Evolutionary conservation across 164 flowering plant genomes (phyloP).

Genomic region (Dillenia turbinata): DNA sequence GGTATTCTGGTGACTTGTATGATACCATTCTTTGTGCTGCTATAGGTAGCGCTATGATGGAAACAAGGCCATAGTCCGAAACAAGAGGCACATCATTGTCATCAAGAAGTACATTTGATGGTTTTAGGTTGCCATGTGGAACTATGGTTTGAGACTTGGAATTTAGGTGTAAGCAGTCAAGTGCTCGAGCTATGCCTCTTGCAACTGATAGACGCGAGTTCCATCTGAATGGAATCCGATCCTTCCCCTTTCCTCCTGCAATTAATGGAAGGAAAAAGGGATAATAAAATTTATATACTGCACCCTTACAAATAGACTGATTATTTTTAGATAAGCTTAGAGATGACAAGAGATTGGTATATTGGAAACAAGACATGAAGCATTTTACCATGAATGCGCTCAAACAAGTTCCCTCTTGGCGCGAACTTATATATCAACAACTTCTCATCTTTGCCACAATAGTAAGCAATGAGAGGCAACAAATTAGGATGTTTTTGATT

Average conservation of each 20-base stretch:
- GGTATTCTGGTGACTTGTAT: slow-evolving; percentile 59
- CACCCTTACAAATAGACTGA: too few species aligned
- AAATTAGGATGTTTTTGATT: slow-evolving; percentile 51
- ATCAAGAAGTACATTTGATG: slow-evolving; percentile 55
- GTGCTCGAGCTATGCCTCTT: slow-evolving; percentile 45
- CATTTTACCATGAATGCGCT: slow-evolving; percentile 51
- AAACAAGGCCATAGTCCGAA: slow-evolving; percentile 44
- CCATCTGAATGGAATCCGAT: slow-evolving; percentile 57
- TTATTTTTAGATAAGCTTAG: background rate
- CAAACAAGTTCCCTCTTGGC: slow-evolving; percentile 45
- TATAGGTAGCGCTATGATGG: slow-evolving; percentile 35
- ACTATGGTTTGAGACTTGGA: slow-evolving; percentile 9
- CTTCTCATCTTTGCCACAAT: slow-evolving; percentile 57
- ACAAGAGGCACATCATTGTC: slow-evolving; percentile 35
- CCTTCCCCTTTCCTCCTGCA: slow-evolving; percentile 42
- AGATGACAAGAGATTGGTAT: background rate
- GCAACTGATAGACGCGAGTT: slow-evolving; percentile 41
- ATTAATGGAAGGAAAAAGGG: background rate
- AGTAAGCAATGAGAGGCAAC: slow-evolving; percentile 56
- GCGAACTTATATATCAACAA: slow-evolving; percentile 41
- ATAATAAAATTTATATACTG: background rate
- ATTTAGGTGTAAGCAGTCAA: slow-evolving; percentile 45
- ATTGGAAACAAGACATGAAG: too few species aligned
- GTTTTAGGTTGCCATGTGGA: slow-evolving; percentile 72
- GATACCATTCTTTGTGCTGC: slow-evolving; percentile 41